These are phyloP conservation scores for Apiotrichum mycotoxinovorans DNA, from an alignment of 1,284 basidiomycete species.

Conservation along the genomic window DNA sequence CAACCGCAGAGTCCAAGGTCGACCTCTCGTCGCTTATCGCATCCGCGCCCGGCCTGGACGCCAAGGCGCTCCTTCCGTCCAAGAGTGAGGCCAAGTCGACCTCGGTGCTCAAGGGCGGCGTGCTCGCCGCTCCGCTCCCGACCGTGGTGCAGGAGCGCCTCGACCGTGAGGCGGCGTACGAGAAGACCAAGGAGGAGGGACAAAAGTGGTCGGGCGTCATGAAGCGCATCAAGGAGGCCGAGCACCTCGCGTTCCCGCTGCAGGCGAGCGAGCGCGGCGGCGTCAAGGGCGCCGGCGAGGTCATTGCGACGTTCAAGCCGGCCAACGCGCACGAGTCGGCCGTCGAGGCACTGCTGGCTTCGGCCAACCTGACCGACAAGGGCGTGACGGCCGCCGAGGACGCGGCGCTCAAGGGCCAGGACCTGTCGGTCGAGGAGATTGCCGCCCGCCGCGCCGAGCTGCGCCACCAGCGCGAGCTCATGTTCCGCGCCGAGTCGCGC, in stretches of 20 bases:
- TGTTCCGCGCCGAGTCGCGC: constrained; percentile 90
- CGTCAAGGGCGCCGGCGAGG: constrained; percentile 43
- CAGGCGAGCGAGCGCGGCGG: constrained; percentile 63
- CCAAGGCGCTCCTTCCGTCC: constrained; percentile 37
- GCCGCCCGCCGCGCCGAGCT: constrained; percentile 74
- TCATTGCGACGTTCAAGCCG: constrained; percentile 64
- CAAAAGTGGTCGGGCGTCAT: constrained; percentile 92
- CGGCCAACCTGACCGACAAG: constrained; percentile 74
- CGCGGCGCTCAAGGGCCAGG: constrained; percentile 64
- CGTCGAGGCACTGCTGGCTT: constrained; percentile 69
- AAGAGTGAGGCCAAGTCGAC: constrained; percentile 54
- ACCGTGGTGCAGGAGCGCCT: constrained; percentile 81
- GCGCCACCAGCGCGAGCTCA: constrained; percentile 82
- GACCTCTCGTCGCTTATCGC: constrained; percentile 54
- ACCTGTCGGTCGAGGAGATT: constrained; percentile 79
- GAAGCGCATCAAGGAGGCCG: constrained; percentile 82
- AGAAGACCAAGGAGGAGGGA: constrained; percentile 85
- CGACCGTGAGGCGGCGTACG: constrained; percentile 90
- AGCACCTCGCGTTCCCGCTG: constrained; percentile 86
- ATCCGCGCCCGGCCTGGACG: constrained; percentile 62
- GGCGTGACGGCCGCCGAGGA: constrained; percentile 74
- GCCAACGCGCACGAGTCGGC: constrained; percentile 74
- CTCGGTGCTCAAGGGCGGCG: constrained; percentile 57
- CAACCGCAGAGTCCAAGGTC: constrained; percentile 41
- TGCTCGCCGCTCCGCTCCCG: constrained; percentile 80